Conservation (phyloP, 1,284 basidiomycete genomes). For the Psilocybe mexicana region DNA sequence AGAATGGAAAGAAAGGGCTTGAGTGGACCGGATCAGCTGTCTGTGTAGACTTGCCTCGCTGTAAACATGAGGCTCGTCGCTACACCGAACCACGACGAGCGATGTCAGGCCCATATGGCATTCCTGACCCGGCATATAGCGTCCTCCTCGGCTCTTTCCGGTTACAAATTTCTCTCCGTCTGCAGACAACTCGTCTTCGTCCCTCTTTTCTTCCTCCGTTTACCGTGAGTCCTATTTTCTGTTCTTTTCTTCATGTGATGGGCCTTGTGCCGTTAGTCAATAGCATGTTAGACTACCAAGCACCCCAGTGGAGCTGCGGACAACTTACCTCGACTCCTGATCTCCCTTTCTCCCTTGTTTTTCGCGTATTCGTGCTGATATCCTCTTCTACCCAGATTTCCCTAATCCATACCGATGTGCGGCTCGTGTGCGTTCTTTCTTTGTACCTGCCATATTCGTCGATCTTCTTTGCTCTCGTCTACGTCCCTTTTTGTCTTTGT, state of each 20-base stretch:
- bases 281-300: conserved; percentile 55
- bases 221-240: conserved; percentile 17
- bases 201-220: neutral
- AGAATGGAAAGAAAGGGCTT: conserved; percentile 26
- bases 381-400: conserved; percentile 8
- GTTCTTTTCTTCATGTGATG: conserved; percentile 32
- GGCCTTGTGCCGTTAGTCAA: conserved; percentile 37
- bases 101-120: conserved; percentile 16
- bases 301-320: conserved; percentile 41
- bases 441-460: conserved; percentile 10
- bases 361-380: conserved; percentile 2
- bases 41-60: conserved; percentile 29
- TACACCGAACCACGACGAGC: conserved; percentile 9
- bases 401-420: neutral
- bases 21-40: conserved; percentile 30
- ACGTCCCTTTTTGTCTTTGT: neutral
- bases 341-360: conserved; percentile 10
- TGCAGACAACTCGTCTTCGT: conserved; percentile 9
- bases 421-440: conserved; percentile 1
- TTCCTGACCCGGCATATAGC: conserved; percentile 14
- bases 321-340: conserved; percentile 40
- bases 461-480: conserved; percentile 7
- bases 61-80: conserved; percentile 34
- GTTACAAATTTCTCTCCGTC: conserved; percentile 11
- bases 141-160: conserved; percentile 15